A percentile compares a stretch with the other conserved stretches of the same genome.
phyloP scores from a whole-genome alignment of 1,139 yeast species.

The Hansenula lynferdii region DNA sequence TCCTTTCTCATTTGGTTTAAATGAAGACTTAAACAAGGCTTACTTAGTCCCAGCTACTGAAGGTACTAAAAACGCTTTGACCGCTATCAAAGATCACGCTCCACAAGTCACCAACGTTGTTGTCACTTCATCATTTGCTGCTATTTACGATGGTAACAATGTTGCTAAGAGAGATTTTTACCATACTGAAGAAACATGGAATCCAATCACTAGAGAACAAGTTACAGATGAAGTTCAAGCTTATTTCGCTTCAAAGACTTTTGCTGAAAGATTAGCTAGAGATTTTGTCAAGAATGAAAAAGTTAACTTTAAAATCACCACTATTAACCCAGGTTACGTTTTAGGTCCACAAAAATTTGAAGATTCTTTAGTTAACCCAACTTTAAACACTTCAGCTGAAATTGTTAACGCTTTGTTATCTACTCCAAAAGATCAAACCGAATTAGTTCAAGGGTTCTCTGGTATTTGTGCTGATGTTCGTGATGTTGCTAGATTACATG shows the following conservation, averaged over 20 bases:
- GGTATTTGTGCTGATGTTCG: conserved; percentile 36
- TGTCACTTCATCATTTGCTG: conserved; percentile 53
- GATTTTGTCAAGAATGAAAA: conserved; percentile 35
- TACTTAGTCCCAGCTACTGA: conserved; percentile 44
- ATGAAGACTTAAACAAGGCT: conserved; percentile 33
- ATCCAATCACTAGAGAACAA: conserved; percentile 36
- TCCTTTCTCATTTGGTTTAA: conserved; percentile 36
- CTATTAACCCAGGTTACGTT: conserved; percentile 48
- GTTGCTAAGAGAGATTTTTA: conserved; percentile 26
- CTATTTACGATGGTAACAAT: conserved; percentile 41
- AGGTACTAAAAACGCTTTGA: conserved; percentile 42
- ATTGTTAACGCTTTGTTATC: conserved; percentile 21
- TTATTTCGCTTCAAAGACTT: conserved; percentile 46
- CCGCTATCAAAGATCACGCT: conserved; percentile 38
- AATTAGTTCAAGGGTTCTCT: conserved; percentile 14
- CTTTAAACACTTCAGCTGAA: conserved; percentile 37
- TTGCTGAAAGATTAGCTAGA: conserved; percentile 55
- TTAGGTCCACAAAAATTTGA: conserved; percentile 43
- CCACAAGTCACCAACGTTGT: conserved; percentile 47
- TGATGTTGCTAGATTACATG: conserved; percentile 39
- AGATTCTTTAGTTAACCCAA: conserved; percentile 25
- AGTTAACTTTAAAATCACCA: conserved; percentile 38
- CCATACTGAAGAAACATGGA: conserved; percentile 38
- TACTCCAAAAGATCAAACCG: conserved; percentile 19
- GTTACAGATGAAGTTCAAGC: conserved; percentile 31